These are phyloP conservation scores for Candida tallmaniae DNA, from an alignment of 805 yeast species.

Conservation along the genomic window DNA sequence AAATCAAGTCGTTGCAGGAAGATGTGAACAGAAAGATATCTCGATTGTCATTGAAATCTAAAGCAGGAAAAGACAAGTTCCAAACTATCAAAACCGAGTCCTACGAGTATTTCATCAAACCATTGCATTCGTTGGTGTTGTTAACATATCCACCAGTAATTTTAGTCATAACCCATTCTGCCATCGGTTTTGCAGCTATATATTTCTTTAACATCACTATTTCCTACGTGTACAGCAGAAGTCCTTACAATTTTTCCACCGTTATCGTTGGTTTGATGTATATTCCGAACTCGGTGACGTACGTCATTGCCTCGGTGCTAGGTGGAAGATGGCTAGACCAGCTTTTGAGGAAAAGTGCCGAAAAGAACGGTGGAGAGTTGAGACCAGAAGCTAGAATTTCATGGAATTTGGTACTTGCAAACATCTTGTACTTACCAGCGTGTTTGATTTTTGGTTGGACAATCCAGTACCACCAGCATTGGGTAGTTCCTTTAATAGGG, in stretches of 20 bases:
- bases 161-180: conserved; percentile 59
- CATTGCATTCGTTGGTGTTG: conserved; percentile 57
- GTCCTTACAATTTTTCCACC: conserved; percentile 67
- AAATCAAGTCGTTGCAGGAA: conserved; percentile 17
- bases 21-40: conserved; percentile 5
- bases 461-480: conserved; percentile 55
- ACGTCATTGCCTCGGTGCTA: conserved; percentile 66
- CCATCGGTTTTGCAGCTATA: conserved; percentile 65
- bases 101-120: conserved; percentile 51
- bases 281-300: conserved; percentile 79
- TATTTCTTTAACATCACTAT: conserved; percentile 75
- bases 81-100: conserved; percentile 9
- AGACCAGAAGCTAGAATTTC: conserved; percentile 79
- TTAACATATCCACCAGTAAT: conserved; percentile 71
- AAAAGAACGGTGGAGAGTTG: conserved; percentile 56
- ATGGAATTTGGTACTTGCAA: conserved; percentile 66
- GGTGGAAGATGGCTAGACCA: conserved; percentile 81
- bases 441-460: conserved; percentile 82
- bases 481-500: conserved; percentile 80
- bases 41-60: neutral
- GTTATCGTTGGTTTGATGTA: conserved; percentile 70
- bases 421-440: conserved; percentile 56
- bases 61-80: conserved; percentile 5
- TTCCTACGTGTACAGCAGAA: conserved; percentile 53
- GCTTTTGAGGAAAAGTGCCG: conserved; percentile 47